Percentiles rank a stretch among this genome's conserved stretches.
Conservation (phyloP, 805 yeast genomes). For the Candida corydali region DNA sequence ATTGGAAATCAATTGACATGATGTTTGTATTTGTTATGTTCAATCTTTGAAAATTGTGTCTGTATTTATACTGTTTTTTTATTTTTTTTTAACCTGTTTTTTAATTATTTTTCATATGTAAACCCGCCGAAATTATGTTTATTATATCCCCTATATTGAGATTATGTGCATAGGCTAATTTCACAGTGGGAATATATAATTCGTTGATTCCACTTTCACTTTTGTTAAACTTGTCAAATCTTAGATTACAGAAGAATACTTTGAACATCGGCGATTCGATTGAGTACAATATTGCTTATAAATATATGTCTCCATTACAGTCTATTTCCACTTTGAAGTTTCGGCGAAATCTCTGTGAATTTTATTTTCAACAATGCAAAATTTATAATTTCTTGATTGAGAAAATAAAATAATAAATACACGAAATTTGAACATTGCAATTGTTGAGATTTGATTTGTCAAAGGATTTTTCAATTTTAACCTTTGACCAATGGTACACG, state of each 20-base stretch:
- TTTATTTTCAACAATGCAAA: not conserved
- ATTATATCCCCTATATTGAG: conserved; percentile 1
- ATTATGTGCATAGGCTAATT: conserved; percentile 3
- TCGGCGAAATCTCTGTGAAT: conserved; percentile 6
- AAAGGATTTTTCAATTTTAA: too few species aligned
- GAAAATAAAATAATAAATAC: conserved; percentile 2
- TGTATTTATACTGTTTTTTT: conserved; percentile 1
- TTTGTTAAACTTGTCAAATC: too few species aligned
- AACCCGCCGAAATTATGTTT: conserved; percentile 1
- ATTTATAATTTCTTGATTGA: conserved; percentile 3
- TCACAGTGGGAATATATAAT: too few species aligned
- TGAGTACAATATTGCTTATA: conserved; percentile 1
- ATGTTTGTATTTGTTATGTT: too few species aligned
- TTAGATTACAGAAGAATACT: too few species aligned
- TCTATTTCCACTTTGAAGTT: not conserved
- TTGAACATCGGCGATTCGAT: not conserved
- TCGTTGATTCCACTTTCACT: too few species aligned
- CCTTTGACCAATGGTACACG: too few species aligned
- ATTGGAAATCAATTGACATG: conserved; percentile 46
- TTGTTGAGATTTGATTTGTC: conserved; percentile 1
- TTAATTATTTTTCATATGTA: conserved; percentile 1
- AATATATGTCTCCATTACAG: not conserved
- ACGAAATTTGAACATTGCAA: conserved; percentile 1
- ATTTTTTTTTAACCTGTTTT: not conserved
- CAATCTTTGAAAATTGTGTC: not conserved